These are phyloP conservation scores for Sporothrix inflata DNA, from an alignment of 2,329 filamentous ascomycete genomes.

Conservation along the genomic window DNA sequence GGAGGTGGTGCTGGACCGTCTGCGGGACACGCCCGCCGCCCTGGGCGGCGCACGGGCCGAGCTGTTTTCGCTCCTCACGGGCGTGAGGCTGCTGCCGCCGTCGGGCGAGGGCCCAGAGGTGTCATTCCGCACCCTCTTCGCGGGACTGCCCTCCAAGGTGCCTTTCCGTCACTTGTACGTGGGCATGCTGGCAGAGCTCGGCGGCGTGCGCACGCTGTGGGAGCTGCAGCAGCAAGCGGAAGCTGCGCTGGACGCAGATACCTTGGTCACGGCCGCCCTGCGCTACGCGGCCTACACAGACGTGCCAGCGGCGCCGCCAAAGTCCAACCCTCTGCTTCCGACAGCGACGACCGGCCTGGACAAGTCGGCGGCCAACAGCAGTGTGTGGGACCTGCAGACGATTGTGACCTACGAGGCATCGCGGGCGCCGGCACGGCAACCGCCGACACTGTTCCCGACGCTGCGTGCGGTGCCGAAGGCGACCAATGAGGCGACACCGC, in stretches of 20 bases:
- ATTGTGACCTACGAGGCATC: neutral
- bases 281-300: constrained; percentile 24
- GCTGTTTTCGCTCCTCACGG: constrained; percentile 35
- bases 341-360: neutral
- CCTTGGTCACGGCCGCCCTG: constrained; percentile 2
- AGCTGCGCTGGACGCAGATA: neutral
- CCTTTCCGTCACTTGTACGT: constrained; percentile 9
- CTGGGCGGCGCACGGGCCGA: constrained; percentile 27
- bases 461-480: neutral
- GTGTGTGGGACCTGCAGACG: constrained; percentile 19
- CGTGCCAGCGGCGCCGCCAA: neutral
- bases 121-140: constrained; percentile 28
- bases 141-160: too few species aligned
- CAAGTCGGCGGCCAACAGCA: neutral
- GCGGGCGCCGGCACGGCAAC: neutral
- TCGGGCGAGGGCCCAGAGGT: neutral
- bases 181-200: constrained; percentile 34
- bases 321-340: neutral
- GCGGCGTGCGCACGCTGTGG: constrained; percentile 32
- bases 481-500: neutral
- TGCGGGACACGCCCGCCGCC: neutral
- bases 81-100: constrained; percentile 20
- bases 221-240: neutral
- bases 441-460: neutral
- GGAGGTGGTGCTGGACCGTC: neutral